Evolutionary conservation across 371 early-diverging fungal species (phyloP), one percentile per base, ranked within the genome.

Genomic region (Rhizopus microsporus): DNA sequence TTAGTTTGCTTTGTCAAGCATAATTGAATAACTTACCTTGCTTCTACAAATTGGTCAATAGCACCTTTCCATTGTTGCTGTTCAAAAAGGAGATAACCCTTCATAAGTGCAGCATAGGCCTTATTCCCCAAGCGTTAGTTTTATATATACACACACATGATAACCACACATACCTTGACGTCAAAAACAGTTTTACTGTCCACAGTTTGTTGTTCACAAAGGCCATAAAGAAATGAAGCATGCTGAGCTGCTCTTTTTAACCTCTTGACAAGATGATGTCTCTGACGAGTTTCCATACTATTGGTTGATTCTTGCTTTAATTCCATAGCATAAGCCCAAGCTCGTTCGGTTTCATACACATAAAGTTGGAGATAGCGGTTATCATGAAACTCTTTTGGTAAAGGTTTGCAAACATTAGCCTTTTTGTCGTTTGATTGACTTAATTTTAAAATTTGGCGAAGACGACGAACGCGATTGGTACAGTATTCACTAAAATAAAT

Each of bases 321-420:
- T 59, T 91, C 86, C 92, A 89, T 90, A 13, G 88, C 85, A 59
- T 89, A 87, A 31, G 86, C 80, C 93, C 92, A 91, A 9, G 84
- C 83, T n/a, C 92, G 83, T 59, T 92, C 93, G 5, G 83, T 74
- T 56, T 88, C 83, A 63, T 86, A 90, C 12, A 91, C 71, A 40
- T 76, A 67, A 12, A 90, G 62, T 16, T 87, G 81, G 30, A 91
- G 74, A 57, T 78, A 83, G 46, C 82, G 78, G 32, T 67, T 66
- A 63, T 87, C 82, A 8, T 65, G 70, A 33, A 85, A 66, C 29
- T 54, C 68, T 16, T 74, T 81, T 1, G 80, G 75, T 1, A 79
- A 61, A 38, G 86, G 73, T 31, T 75, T 80, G 32, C 74, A 71
- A 13, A 65, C 65, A 40, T 77, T 69, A 53, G 52, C 73, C 29